phyloP scores from a whole-genome alignment of 805 yeast species.

The Wickerhamiella kazuoi region DNA sequence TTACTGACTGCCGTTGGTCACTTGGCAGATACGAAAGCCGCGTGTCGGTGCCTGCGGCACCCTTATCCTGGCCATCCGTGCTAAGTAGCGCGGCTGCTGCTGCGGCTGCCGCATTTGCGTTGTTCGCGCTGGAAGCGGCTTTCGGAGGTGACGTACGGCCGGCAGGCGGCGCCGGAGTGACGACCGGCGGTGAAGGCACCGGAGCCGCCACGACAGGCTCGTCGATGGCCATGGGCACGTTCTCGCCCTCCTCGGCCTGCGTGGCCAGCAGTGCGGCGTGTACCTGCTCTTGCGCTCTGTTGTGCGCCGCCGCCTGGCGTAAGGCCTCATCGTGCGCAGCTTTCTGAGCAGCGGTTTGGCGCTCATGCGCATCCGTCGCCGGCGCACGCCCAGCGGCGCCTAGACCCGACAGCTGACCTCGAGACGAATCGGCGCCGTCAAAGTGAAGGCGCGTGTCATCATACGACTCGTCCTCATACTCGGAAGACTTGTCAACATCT shows the following conservation, averaged over 20 bases:
- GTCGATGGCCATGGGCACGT: not conserved
- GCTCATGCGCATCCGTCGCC: not conserved
- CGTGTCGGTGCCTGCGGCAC: not conserved
- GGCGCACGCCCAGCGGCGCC: not conserved
- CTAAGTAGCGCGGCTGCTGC: not conserved
- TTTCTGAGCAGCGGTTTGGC: not conserved
- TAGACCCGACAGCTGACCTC: not conserved
- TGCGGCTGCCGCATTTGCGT: not conserved
- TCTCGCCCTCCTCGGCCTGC: not conserved
- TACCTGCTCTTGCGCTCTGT: not conserved
- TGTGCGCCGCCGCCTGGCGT: not conserved
- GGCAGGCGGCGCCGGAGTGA: not conserved
- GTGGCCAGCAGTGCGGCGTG: not conserved
- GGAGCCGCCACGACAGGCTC: not conserved
- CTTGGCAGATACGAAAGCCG: not conserved
- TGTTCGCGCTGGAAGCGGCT: not conserved
- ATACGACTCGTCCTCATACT: not conserved
- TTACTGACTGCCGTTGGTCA: not conserved
- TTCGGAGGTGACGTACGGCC: not conserved
- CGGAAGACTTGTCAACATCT: not conserved
- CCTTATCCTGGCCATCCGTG: not conserved
- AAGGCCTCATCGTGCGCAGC: not conserved
- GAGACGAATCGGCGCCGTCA: not conserved
- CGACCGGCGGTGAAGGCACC: not conserved
- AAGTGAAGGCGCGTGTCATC: not conserved